Percentiles rank a stretch among this genome's conserved stretches.
These are phyloP conservation scores for Xanthoceras sorbifolium DNA, from an alignment of 345 rosid genomes.

Conservation along the genomic window DNA sequence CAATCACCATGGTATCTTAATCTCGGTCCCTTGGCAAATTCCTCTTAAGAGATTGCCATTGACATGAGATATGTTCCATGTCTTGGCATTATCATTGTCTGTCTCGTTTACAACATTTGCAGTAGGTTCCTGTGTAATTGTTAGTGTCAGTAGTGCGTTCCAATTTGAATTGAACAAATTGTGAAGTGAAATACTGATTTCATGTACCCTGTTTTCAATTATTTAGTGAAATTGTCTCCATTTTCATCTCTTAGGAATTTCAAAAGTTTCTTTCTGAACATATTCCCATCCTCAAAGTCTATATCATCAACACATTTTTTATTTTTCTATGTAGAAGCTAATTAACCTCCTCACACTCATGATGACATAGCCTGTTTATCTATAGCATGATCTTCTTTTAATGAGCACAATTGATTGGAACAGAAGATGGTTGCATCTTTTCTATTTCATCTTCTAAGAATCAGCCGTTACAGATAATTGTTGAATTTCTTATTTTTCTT, in stretches of 20 bases:
- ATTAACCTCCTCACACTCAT: background rate
- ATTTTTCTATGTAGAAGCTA: background rate
- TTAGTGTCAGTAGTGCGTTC: constrained; percentile 21
- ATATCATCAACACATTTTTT: background rate
- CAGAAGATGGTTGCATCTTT: background rate
- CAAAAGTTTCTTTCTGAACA: background rate
- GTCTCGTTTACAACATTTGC: background rate
- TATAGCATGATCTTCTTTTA: background rate
- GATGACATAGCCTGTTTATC: background rate
- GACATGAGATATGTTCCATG: constrained; percentile 13
- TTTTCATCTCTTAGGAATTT: background rate
- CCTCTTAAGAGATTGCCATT: constrained; percentile 34
- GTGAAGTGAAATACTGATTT: constrained; percentile 17
- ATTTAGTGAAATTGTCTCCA: constrained; percentile 10
- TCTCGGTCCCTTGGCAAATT: constrained; percentile 35
- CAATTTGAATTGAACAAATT: constrained; percentile 6
- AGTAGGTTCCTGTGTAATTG: constrained; percentile 19
- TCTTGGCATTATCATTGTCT: background rate
- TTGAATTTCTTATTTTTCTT: background rate
- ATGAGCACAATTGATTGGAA: background rate
- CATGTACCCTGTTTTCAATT: constrained; percentile 17
- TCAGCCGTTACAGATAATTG: background rate
- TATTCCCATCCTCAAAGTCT: background rate
- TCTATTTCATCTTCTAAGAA: background rate
- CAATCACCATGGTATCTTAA: constrained; percentile 19